phyloP scores from a whole-genome alignment of 2,329 filamentous ascomycete genomes.

The Stachybotrys elegans region DNA sequence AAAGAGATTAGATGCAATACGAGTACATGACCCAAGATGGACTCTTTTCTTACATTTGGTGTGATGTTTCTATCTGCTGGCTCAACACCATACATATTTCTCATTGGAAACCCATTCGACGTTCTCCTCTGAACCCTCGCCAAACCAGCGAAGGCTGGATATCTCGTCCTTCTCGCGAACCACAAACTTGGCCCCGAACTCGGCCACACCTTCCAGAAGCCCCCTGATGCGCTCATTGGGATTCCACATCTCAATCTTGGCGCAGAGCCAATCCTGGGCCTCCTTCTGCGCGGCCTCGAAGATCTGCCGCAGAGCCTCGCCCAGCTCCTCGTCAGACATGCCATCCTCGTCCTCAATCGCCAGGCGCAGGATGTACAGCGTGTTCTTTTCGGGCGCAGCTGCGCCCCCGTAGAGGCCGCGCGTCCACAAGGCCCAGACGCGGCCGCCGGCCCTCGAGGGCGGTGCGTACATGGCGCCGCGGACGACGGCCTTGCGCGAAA shows the following conservation, averaged over 20 bases:
- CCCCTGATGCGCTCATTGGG: constrained; percentile 51
- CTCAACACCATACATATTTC: constrained; percentile 72
- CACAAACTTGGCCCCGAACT: constrained; percentile 44
- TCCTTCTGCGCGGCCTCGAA: constrained; percentile 63
- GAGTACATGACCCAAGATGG: constrained; percentile 11
- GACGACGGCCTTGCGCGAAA: constrained; percentile 49
- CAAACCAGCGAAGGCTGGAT: constrained; percentile 68
- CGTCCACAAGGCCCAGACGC: constrained; percentile 73
- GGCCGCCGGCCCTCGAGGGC: constrained; percentile 37
- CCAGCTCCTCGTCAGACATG: constrained; percentile 36
- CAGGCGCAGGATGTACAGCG: constrained; percentile 63
- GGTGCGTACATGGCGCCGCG: constrained; percentile 66
- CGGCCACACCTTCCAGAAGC: constrained; percentile 38
- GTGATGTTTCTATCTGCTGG: constrained; percentile 3
- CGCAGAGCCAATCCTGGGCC: constrained; percentile 66
- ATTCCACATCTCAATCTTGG: constrained; percentile 77
- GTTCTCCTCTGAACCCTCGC: constrained; percentile 41
- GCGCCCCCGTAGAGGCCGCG: constrained; percentile 58
- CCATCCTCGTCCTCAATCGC: constrained; percentile 54
- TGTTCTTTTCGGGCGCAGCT: constrained; percentile 54
- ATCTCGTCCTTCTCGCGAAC: constrained; percentile 63
- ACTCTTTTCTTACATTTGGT: constrained; percentile 6
- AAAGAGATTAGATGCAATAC: constrained; percentile 16
- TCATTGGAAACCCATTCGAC: constrained; percentile 72
- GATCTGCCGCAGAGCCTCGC: constrained; percentile 54